A percentile compares a stretch with the other conserved stretches of the same genome.
Conservation (phyloP, 164 flowering plant genomes). For the Vitis labrusca region DNA sequence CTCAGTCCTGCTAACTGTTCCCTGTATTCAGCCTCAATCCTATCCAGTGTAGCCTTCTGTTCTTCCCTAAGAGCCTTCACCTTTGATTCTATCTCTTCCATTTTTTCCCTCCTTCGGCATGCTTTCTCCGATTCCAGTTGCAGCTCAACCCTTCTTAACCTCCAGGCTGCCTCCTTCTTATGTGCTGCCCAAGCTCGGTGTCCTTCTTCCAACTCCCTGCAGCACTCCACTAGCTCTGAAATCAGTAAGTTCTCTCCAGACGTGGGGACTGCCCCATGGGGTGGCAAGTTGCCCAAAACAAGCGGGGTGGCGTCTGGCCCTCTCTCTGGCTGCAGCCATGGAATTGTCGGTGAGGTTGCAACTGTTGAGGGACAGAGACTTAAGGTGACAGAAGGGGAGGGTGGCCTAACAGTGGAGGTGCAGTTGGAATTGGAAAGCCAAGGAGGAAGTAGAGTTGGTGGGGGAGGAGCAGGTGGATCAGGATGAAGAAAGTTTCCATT, state of each 20-base stretch:
- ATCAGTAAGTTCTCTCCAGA: constrained; percentile 32
- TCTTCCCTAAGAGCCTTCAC: constrained; percentile 76
- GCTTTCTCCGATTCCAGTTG: constrained; percentile 93
- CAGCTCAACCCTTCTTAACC: constrained; percentile 76
- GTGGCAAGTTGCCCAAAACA: constrained; percentile 29
- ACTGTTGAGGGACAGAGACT: constrained; percentile 79
- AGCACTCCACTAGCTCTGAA: constrained; percentile 69
- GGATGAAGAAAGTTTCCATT: constrained; percentile 63
- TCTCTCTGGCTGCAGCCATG: constrained; percentile 63
- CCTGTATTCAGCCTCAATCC: constrained; percentile 77
- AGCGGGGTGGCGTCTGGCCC: constrained; percentile 28
- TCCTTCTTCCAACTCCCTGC: constrained; percentile 84
- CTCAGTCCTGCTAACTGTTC: constrained; percentile 70
- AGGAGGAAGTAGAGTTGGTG: constrained; percentile 63
- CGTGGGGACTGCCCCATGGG: constrained; percentile 28
- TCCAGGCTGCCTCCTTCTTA: constrained; percentile 93
- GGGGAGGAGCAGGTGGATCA: constrained; percentile 44
- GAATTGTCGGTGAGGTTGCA: constrained; percentile 36
- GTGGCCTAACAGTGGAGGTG: constrained; percentile 38
- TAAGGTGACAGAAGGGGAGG: constrained; percentile 79
- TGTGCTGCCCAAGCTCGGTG: constrained; percentile 78
- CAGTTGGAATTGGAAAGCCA: constrained; percentile 69
- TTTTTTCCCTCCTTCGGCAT: constrained; percentile 63
- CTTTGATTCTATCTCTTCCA: constrained; percentile 81
- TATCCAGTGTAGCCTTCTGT: constrained; percentile 51